Base-by-base conservation (phyloP, 257 asterid genomes). In the Solanum gracilifrons region DNA sequence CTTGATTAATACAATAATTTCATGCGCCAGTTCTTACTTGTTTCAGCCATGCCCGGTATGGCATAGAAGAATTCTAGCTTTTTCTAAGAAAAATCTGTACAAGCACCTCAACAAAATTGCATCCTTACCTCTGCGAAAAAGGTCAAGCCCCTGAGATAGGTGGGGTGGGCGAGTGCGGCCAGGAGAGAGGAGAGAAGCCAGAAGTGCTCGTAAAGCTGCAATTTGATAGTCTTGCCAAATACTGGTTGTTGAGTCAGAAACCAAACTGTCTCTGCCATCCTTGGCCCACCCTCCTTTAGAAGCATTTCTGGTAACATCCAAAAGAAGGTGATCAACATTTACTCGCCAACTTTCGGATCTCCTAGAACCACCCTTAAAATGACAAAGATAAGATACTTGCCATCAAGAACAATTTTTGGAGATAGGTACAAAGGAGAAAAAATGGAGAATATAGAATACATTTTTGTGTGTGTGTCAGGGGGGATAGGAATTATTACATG, bases 101-200 rank as follows among this genome's bases (percentile, higher is more conserved):
- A 43, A 87, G 48, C 82, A 60, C 39, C 69, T 74, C 60, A 73
- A 12, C 23, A 68, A 62, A 77, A 35, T 37, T 60, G 62, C 72
- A 86, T 43, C 64, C 87, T 90, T 88, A 95, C 98, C 98, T 94
- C 89, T 90, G 25, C 92, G 94, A 82, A 94, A 94, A 89, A 95
- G 96, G 85, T 94, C 92, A 7, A 93, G 92, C 88, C 95, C 89
- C 64, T 88, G 93, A 71, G 94, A 91, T 25, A 95, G 93, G 90
- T 95, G 93, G 8, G 95, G 89, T 29, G 98, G 96, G 68, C 96
- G 96, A 85, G 75, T 89, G 85, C 90, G 91, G 85, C 95, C 93
- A 7, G 96, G 95, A 13, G 99, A 97, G 93, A 94, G 93, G 87
- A 97, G 97, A 88, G 99, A 97, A 58, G 96, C 98, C 92, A 93